Evolutionary conservation across 352 stramenopile species (phyloP), one percentile per base, ranked within the genome.

Genomic region (Globisporangium canariense): DNA sequence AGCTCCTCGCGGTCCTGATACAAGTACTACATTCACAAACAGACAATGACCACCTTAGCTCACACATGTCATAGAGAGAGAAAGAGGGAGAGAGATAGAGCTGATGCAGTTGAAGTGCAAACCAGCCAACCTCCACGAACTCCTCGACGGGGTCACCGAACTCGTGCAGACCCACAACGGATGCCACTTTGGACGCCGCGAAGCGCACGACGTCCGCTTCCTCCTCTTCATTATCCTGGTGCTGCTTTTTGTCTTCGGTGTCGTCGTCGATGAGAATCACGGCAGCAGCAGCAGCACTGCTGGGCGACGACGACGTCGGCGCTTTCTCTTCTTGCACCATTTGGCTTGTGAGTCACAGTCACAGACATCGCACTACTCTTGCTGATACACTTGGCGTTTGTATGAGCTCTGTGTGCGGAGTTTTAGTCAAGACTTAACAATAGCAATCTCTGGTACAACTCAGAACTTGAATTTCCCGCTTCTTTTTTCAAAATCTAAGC

Each of bases 111-210:
- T 41, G 36, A 41, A 14, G 36, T 41, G 9, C 36, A 41, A 14
- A 62, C 28, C 55, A 6, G 41, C 41, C 16, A 40, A 58, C 73
- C 71, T 84, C 78, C 2, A 79, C 41, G 13, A 81, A 69, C 47
- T 79, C 75, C 40, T 90, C 82, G 1, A 69, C 57, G 2, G 80
- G 54, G 58, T 91, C 76, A 1, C 78, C 81, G 57, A 81, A 93
- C 66, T 89, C 85, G 60, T 93, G 85, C 41, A 94, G 73, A 36
- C 85, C 83, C 36, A 84, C 72, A 32, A 90, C 69, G 7, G 81
- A 71, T 52, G 85, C 85, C 49, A 94, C 78, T 52, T 87, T 89
- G 32, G 83, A 92, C 51, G 85, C 85, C 38, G 83, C 83, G 50
- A 88, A 81, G 56, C 77, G 85, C 58, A 91, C 69, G 30, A 83